A percentile compares a stretch with the other conserved stretches of the same genome.
These are phyloP conservation scores for Dendrostoma leiphaemia DNA, from an alignment of 2,329 filamentous ascomycete species.

Conservation along the genomic window DNA sequence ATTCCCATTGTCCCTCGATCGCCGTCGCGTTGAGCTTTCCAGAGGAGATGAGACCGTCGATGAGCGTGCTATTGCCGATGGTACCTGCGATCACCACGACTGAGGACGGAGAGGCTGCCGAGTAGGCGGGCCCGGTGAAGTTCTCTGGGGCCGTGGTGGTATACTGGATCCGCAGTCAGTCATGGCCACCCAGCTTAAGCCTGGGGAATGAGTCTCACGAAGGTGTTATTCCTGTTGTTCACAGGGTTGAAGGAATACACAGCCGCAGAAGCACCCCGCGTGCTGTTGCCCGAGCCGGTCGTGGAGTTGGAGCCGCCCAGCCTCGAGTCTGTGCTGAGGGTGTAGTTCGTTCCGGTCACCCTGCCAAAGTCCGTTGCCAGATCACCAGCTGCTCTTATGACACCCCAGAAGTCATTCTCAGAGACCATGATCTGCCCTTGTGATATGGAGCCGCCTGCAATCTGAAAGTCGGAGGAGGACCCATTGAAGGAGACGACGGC, in stretches of 20 bases:
- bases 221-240: conserved; percentile 45
- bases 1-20: conserved; percentile 66
- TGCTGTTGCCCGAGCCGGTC: conserved; percentile 1
- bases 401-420: conserved; percentile 62
- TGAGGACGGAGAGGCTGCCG: conserved; percentile 38
- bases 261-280: conserved; percentile 1
- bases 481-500: conserved; percentile 41
- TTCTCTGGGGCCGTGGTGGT: conserved; percentile 37
- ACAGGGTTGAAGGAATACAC: conserved; percentile 42
- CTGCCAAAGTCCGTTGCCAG: conserved; percentile 67
- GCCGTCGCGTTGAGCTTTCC: conserved; percentile 56
- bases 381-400: conserved; percentile 65
- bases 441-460: conserved; percentile 34
- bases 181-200: neutral
- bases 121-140: conserved; percentile 44
- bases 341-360: conserved; percentile 66
- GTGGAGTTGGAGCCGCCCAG: conserved; percentile 30
- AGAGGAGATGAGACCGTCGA: conserved; percentile 54
- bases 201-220: conserved; percentile 31
- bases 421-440: conserved; percentile 54
- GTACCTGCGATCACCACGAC: conserved; percentile 68
- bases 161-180: conserved; percentile 32
- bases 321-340: conserved; percentile 49
- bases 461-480: conserved; percentile 29
- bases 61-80: conserved; percentile 60